Conservation (phyloP, 2,329 filamentous ascomycete genomes). For the Penicillium vulpinum region DNA sequence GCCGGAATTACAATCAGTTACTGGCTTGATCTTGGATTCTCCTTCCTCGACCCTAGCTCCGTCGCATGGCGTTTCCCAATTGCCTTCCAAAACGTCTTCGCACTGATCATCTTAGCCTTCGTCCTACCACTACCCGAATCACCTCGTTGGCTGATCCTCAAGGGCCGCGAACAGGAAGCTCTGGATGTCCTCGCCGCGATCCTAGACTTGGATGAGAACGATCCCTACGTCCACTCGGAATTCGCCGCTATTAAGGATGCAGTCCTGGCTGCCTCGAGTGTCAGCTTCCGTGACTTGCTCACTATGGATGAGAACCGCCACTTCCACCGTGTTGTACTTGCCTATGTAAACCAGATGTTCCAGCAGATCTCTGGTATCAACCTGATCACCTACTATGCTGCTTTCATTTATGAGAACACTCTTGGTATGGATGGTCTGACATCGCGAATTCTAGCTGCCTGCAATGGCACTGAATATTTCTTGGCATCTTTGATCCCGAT, state of each 20-base stretch:
- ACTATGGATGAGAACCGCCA: constrained; percentile 59
- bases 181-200: constrained; percentile 48
- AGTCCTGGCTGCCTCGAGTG: constrained; percentile 50
- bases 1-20: constrained; percentile 50
- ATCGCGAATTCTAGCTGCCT: constrained; percentile 54
- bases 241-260: constrained; percentile 53
- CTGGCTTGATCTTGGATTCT: constrained; percentile 54
- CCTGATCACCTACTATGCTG: constrained; percentile 49
- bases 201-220: constrained; percentile 47
- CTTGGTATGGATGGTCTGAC: constrained; percentile 42
- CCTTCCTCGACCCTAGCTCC: constrained; percentile 48
- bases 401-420: constrained; percentile 45
- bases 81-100: constrained; percentile 57
- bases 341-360: constrained; percentile 60
- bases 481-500: constrained; percentile 52
- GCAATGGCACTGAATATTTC: constrained; percentile 57
- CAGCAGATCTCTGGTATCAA: constrained; percentile 51
- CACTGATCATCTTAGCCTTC: constrained; percentile 49
- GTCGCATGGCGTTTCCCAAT: constrained; percentile 56
- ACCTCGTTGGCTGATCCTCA: constrained; percentile 57
- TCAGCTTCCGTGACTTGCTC: constrained; percentile 57
- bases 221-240: constrained; percentile 46
- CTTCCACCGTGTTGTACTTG: constrained; percentile 57
- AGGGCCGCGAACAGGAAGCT: constrained; percentile 53
- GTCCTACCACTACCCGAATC: constrained; percentile 56